A percentile compares a stretch with the other conserved stretches of the same genome.
These are phyloP conservation scores for Tylopilus rubrobrunneus DNA, from an alignment of 768 basidiomycete genomes.

Conservation along the genomic window DNA sequence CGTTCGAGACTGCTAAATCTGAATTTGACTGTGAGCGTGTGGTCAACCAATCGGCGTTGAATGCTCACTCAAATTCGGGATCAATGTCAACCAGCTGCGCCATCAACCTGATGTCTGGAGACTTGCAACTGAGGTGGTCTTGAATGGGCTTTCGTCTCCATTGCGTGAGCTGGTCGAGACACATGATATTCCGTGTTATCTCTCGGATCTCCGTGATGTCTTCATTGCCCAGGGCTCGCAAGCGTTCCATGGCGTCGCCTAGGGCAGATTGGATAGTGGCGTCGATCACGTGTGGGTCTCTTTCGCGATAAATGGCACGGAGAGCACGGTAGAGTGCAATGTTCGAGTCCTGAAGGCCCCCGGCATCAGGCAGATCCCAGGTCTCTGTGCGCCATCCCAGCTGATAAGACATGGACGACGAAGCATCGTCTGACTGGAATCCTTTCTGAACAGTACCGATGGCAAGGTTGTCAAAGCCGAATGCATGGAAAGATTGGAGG, in stretches of 20 bases:
- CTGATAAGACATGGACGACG: conserved; percentile 61
- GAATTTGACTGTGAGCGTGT: conserved; percentile 12
- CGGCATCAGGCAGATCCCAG: conserved; percentile 85
- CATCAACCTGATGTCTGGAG: conserved; percentile 36
- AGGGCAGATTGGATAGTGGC: conserved; percentile 48
- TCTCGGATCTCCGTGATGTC: conserved; percentile 73
- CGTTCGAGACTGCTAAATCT: conserved; percentile 77
- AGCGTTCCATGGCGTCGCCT: conserved; percentile 55
- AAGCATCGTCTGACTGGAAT: conserved; percentile 23
- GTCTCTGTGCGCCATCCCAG: conserved; percentile 93
- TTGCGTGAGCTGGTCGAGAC: conserved; percentile 66
- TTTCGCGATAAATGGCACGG: conserved; percentile 77
- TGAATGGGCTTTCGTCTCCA: conserved; percentile 47
- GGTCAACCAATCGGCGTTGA: neutral
- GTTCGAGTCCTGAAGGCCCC: conserved; percentile 42
- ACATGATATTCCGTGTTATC: conserved; percentile 70
- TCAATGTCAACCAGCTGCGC: conserved; percentile 45
- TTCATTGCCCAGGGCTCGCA: conserved; percentile 70
- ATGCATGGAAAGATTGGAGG: conserved; percentile 76
- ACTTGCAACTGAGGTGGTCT: conserved; percentile 28
- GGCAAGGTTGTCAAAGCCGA: conserved; percentile 90
- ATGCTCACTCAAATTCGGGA: conserved; percentile 62
- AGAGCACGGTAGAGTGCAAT: conserved; percentile 74
- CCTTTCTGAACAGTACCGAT: conserved; percentile 49
- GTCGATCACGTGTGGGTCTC: conserved; percentile 50